Evolutionary conservation across 768 basidiomycete species (phyloP), one percentile per base, ranked within the genome.

Genomic region (Artomyces pyxidatus): DNA sequence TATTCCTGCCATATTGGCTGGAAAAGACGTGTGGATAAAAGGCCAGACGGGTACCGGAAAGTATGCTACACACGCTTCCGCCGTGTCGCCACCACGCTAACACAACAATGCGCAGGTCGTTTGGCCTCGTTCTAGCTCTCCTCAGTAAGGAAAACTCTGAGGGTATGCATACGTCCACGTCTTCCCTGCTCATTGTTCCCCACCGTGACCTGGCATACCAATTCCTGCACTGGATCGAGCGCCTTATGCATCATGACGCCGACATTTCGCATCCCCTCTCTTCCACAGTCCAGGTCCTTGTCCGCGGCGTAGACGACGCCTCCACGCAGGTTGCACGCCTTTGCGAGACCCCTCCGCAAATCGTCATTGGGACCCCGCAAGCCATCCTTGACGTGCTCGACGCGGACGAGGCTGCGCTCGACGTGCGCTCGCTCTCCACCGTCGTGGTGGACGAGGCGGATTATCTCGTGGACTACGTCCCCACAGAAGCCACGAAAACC

Each of bases 1-100:
- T 46, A 81, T 88, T 49, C 76, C 77, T 3, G 84, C 80, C 16
- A 69, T 86, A 8, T 51, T 82, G 26, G 59, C 61, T 17, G 73
- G 72, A 6, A 73, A 74, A 57, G 80, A 88, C 61, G 69, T 88
- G 16, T 63, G 88, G 12, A 56, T 89, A 46, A 81, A 77, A 53
- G 86, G 87, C 53, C 66, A 68, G 22, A 85, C 87, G n/a, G 87
- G 88, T 4, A 78, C 80, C 39, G 88, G 86, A 68, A 89, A 89
- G 87, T 88, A 60, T 51, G 83, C 69, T 21, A 6, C 21, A 23
- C 38, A 14, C 9, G 11, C 4, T 10, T 23, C 8, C 4, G 9
- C 19, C 14, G 28, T 22, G 9, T 6, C 35, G 26, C n/a, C 28
- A 26, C 12, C 30, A 25, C 38, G 39, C 30, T 46, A 27, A 25